These are phyloP conservation scores for Trichoderma aggressivum DNA, from an alignment of 2,329 filamentous ascomycete genomes.

Conservation along the genomic window DNA sequence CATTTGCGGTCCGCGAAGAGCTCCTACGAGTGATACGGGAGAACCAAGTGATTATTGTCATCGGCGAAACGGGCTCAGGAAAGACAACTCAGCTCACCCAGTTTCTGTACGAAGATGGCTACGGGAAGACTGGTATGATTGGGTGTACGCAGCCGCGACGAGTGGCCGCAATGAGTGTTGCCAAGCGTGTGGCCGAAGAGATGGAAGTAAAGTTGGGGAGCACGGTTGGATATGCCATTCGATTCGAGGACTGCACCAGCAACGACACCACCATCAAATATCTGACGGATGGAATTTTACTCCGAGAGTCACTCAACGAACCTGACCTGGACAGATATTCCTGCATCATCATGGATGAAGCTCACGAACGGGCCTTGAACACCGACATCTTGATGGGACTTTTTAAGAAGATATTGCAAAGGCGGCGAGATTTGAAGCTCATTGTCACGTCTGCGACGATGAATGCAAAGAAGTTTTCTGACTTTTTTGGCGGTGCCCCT, in stretches of 20 bases:
- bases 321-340: conserved; percentile 93
- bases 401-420: conserved; percentile 92
- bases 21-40: conserved; percentile 87
- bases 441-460: conserved; percentile 98
- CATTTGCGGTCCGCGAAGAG: conserved; percentile 94
- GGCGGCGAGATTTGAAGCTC: conserved; percentile 85
- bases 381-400: conserved; percentile 97
- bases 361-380: conserved; percentile 92
- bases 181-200: conserved; percentile 95
- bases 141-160: conserved; percentile 94
- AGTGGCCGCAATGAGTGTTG: conserved; percentile 98
- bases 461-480: conserved; percentile 94
- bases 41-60: conserved; percentile 95
- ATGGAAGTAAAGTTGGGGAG: conserved; percentile 92
- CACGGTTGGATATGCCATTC: conserved; percentile 92
- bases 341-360: conserved; percentile 99
- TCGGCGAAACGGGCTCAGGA: conserved; percentile 94
- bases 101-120: conserved; percentile 93
- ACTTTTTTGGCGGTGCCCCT: conserved; percentile 92
- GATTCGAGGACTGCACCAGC: conserved; percentile 97
- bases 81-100: conserved; percentile 98
- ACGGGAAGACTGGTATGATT: conserved; percentile 82
- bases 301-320: conserved; percentile 90
- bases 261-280: conserved; percentile 96
- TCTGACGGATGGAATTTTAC: conserved; percentile 95